Evolutionary conservation across 2,329 filamentous ascomycete species (phyloP).

Genomic region (Fusarium sp.): DNA sequence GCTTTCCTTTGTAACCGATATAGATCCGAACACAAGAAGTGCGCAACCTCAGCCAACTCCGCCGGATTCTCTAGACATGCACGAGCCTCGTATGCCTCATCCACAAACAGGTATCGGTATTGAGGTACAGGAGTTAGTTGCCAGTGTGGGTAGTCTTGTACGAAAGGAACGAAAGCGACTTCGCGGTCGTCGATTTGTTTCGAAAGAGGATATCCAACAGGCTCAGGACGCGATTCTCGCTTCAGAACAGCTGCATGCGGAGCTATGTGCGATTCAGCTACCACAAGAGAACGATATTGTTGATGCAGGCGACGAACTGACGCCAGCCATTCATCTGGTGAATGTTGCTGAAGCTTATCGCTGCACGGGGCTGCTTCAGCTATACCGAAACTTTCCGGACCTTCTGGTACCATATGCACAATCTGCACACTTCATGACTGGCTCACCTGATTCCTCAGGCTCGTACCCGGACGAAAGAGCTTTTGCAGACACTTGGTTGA

Average conservation of each 20-base stretch:
- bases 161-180: slow-evolving; percentile 45
- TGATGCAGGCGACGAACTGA: slow-evolving; percentile 46
- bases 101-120: slow-evolving; percentile 46
- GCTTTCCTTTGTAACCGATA: slow-evolving; percentile 45
- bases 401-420: slow-evolving; percentile 50
- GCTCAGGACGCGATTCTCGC: slow-evolving; percentile 40
- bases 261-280: slow-evolving; percentile 35
- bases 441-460: slow-evolving; percentile 12
- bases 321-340: slow-evolving; percentile 44
- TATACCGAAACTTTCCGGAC: slow-evolving; percentile 55
- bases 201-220: slow-evolving; percentile 45
- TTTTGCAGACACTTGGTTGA: slow-evolving; percentile 55
- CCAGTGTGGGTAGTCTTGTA: slow-evolving; percentile 42
- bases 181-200: slow-evolving; percentile 37
- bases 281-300: slow-evolving; percentile 35
- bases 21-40: slow-evolving; percentile 15
- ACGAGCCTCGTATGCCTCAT: slow-evolving; percentile 44
- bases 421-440: slow-evolving; percentile 3
- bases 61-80: slow-evolving; percentile 19
- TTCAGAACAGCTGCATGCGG: slow-evolving; percentile 34
- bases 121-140: slow-evolving; percentile 45
- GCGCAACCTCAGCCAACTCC: slow-evolving; percentile 21
- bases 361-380: slow-evolving; percentile 46
- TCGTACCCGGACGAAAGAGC: background rate
- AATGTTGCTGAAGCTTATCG: slow-evolving; percentile 48